phyloP scores from a whole-genome alignment of 768 basidiomycete genomes.

The Macrocybe gigantea region DNA sequence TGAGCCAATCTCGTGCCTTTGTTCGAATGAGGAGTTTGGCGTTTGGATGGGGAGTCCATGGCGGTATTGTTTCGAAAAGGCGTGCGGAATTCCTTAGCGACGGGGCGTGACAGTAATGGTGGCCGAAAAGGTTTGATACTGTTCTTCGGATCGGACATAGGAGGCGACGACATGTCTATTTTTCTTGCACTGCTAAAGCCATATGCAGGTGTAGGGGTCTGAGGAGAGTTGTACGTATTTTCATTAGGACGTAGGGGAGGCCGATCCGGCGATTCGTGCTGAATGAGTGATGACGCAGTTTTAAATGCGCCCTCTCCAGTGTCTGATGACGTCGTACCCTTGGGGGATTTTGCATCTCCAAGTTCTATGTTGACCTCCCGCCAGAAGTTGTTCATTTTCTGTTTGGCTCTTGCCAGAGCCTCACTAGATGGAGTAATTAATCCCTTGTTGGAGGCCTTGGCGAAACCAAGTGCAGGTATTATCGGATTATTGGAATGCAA shows the following conservation, averaged over 20 bases:
- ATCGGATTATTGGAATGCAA: slow-evolving; percentile 33
- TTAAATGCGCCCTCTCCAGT: slow-evolving; percentile 22
- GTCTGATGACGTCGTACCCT: slow-evolving; percentile 7
- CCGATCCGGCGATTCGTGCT: slow-evolving; percentile 20
- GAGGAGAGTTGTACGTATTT: slow-evolving; percentile 30
- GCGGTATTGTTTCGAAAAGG: too few relatives aligned
- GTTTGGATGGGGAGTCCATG: too few relatives aligned
- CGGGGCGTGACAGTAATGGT: too few relatives aligned
- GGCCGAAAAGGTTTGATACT: too few relatives aligned
- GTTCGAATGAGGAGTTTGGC: too few relatives aligned
- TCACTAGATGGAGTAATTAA: slow-evolving; percentile 44
- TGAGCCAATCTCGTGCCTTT: too few relatives aligned
- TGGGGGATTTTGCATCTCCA: background rate
- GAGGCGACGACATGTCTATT: background rate
- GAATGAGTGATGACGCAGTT: slow-evolving; percentile 14
- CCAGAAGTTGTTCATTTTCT: slow-evolving; percentile 44
- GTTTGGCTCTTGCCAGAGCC: slow-evolving; percentile 50
- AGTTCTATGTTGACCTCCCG: slow-evolving; percentile 25
- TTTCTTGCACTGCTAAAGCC: slow-evolving; percentile 15
- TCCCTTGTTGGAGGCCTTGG: slow-evolving; percentile 28
- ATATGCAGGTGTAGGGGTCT: slow-evolving; percentile 32
- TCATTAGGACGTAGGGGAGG: slow-evolving; percentile 30
- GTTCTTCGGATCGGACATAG: too few relatives aligned
- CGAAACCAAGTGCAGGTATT: slow-evolving; percentile 18
- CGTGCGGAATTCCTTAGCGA: too few relatives aligned